Evolutionary conservation across 1,139 yeast genomes (phyloP).

Genomic region (Taiozyma sp.): DNA sequence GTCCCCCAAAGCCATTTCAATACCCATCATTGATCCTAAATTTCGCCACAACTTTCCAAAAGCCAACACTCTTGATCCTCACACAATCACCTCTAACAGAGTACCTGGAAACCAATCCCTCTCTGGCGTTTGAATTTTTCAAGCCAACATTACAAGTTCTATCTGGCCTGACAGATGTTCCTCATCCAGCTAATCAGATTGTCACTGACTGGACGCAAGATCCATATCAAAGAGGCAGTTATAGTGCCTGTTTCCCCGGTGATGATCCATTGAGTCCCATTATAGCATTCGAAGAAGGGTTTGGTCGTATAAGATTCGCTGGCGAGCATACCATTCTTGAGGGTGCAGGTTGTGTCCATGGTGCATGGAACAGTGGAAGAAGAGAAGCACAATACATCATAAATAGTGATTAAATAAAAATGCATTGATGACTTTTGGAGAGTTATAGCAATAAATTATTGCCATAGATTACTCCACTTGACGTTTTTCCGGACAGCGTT

Average conservation of each 20-base stretch:
- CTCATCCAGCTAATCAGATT: constrained; percentile 46
- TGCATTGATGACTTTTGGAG: background rate
- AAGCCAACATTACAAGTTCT: constrained; percentile 34
- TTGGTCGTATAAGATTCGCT: constrained; percentile 63
- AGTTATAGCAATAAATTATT: background rate
- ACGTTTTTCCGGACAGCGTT: constrained; percentile 88
- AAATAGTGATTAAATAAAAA: constrained; percentile 3
- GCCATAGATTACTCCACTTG: constrained; percentile 73
- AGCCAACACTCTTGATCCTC: constrained; percentile 50
- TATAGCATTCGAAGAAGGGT: constrained; percentile 51
- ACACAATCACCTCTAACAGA: constrained; percentile 70
- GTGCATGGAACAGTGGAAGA: constrained; percentile 66
- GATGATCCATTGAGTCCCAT: constrained; percentile 61
- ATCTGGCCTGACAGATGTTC: constrained; percentile 19
- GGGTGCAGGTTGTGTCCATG: constrained; percentile 84
- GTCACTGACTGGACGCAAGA: constrained; percentile 68
- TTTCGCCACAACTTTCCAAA: constrained; percentile 31
- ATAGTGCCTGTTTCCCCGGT: constrained; percentile 59
- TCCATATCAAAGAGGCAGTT: constrained; percentile 68
- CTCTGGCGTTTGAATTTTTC: constrained; percentile 37
- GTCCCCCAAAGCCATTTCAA: constrained; percentile 34
- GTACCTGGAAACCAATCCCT: constrained; percentile 36
- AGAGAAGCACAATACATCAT: constrained; percentile 53
- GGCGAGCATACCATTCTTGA: constrained; percentile 78
- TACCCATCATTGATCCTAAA: constrained; percentile 49